A percentile compares a stretch with the other conserved stretches of the same genome.
These are phyloP conservation scores for Gentiana macrophylla DNA, from an alignment of 257 asterid species.

Conservation along the genomic window DNA sequence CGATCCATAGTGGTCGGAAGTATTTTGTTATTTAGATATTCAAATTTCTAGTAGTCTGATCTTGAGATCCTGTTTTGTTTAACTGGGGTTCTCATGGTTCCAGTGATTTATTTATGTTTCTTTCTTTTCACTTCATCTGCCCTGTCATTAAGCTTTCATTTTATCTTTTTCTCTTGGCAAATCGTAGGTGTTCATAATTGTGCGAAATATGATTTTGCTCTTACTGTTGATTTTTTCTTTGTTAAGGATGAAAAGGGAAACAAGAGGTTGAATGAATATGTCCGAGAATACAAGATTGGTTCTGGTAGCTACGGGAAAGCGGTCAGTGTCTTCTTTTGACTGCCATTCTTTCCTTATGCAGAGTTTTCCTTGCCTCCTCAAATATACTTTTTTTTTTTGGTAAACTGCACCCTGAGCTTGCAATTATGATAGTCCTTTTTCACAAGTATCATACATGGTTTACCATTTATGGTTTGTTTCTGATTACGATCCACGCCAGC, in stretches of 20 bases:
- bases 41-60: not conserved
- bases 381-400: not conserved
- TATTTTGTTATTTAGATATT: not conserved
- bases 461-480: too few species aligned
- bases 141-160: too few species aligned
- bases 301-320: slow-evolving; percentile 99
- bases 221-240: slow-evolving; percentile 7
- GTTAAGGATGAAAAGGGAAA: slow-evolving; percentile 71
- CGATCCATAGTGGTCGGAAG: not conserved
- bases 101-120: not conserved
- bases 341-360: slow-evolving; percentile 6
- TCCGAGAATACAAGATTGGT: slow-evolving; percentile 74
- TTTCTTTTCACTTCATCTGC: not conserved
- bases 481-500: too few species aligned
- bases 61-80: not conserved
- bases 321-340: slow-evolving; percentile 35
- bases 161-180: not conserved
- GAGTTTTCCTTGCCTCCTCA: slow-evolving; percentile 9
- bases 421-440: not conserved
- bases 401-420: not conserved
- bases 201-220: not conserved
- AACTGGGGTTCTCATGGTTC: not conserved
- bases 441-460: not conserved
- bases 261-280: slow-evolving; percentile 80
- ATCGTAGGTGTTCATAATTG: not conserved